Evolutionary conservation across 768 basidiomycete species (phyloP), one percentile per base, ranked within the genome.

Genomic region (Hortiboletus campestris): DNA sequence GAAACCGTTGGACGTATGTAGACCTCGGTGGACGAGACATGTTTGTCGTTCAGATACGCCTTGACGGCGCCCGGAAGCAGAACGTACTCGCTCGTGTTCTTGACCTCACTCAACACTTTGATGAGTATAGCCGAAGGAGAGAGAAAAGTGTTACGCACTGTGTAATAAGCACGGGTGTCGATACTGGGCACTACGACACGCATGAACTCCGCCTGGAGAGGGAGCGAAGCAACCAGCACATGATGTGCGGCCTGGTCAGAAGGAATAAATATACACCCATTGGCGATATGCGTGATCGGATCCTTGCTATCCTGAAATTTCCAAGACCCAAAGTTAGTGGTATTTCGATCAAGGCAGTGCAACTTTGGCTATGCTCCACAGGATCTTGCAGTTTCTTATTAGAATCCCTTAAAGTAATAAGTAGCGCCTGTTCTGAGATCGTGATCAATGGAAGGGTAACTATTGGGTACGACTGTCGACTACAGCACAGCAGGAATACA

Each of bases 11-110:
- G 31, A 68, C 63, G 35, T 50, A 60, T 65, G 16, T 31, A 48
- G 22, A 72, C 61, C 2, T 59, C 46, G 6, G 55, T 52, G 29
- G 67, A 66, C 25, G 72, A 70, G 40, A 72, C 62, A 10, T 64
- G 62, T 35, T 46, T 66, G 14, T 65, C 63, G 58, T 72, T 67
- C 50, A 71, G 40, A 55, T 64, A 69, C 4, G 62, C 45, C 32
- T 70, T 69, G 35, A 67, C 57, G 1, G 50, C 62, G n/a, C 72
- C 71, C 6, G 69, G 59, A 4, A 69, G 58, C 17, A 72, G 44
- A 14, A 67, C 43, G 10, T 71, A 61, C 16, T 58, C 53, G 36
- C 56, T 69, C 1, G 64, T 58, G 42, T 72, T 72, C 46, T 59
- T 60, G 20, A 72, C 58, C 20, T 65, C 57, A 66, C 67, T 68